Evolutionary conservation across 345 rosid genomes (phyloP).

Genomic region (Populus simonii): DNA sequence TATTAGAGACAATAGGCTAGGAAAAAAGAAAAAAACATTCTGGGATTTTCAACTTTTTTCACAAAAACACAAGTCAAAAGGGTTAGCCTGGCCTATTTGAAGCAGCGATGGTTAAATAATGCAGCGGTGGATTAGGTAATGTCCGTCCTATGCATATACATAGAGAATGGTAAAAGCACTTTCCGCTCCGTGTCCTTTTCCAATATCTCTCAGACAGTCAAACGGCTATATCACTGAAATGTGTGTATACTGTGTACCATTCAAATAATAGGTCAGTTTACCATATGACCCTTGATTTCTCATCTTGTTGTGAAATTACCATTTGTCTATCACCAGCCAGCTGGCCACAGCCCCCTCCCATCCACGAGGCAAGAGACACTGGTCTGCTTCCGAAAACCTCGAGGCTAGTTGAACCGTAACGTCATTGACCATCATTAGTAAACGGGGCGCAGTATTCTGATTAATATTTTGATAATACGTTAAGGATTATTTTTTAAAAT

Average conservation of each 20-base stretch:
- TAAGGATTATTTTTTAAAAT: too few species aligned
- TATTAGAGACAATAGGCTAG: background rate
- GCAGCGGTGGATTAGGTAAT: background rate
- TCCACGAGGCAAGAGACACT: background rate
- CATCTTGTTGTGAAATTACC: background rate
- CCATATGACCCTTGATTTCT: background rate
- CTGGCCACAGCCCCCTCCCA: background rate
- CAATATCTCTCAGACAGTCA: background rate
- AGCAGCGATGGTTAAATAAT: background rate
- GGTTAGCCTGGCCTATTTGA: background rate
- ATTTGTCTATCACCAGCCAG: background rate
- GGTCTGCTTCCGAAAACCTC: too few species aligned
- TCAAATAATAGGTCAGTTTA: too few species aligned
- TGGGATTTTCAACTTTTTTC: background rate
- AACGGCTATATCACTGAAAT: background rate
- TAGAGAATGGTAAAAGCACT: background rate
- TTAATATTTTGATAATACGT: too few species aligned
- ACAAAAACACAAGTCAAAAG: background rate
- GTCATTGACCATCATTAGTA: too few species aligned
- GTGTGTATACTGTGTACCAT: background rate
- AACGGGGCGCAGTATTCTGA: too few species aligned
- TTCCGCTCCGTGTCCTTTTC: background rate
- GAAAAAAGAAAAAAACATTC: background rate
- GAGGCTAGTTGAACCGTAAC: too few species aligned
- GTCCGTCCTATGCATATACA: background rate